Conservation (phyloP, 192 early-diverging fungal genomes). For the Mortierella alpina region DNA sequence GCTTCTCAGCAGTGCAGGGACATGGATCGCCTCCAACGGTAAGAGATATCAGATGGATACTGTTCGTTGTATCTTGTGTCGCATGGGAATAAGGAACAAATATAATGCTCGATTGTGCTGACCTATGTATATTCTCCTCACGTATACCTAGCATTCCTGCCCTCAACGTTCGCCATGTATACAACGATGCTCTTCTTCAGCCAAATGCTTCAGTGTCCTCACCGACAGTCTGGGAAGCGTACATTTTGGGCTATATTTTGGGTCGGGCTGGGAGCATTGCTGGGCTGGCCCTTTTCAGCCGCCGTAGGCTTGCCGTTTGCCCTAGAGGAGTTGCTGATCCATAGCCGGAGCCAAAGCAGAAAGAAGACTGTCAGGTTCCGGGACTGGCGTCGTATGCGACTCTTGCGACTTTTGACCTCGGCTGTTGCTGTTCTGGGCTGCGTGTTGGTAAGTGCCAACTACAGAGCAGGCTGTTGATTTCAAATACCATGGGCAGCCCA, state of each 20-base stretch:
- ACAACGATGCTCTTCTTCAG: slow-evolving; percentile 81
- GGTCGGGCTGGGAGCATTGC: slow-evolving; percentile 70
- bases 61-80: neutral
- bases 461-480: too few species aligned
- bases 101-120: neutral
- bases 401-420: slow-evolving; percentile 57
- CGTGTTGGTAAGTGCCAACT: slow-evolving; percentile 46
- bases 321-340: slow-evolving; percentile 73
- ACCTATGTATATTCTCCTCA: neutral
- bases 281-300: slow-evolving; percentile 93
- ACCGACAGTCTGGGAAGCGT: slow-evolving; percentile 52
- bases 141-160: slow-evolving; percentile 74
- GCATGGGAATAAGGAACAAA: too few species aligned
- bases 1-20: slow-evolving; percentile 80
- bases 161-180: slow-evolving; percentile 95
- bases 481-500: too few species aligned
- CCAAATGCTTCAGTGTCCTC: slow-evolving; percentile 68
- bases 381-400: slow-evolving; percentile 58
- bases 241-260: slow-evolving; percentile 69
- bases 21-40: slow-evolving; percentile 87
- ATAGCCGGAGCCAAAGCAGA: slow-evolving; percentile 54
- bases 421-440: slow-evolving; percentile 40
- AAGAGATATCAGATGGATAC: slow-evolving; percentile 1
- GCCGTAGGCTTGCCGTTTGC: slow-evolving; percentile 80
- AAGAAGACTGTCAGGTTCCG: slow-evolving; percentile 41